phyloP scores from a whole-genome alignment of 495 filamentous ascomycete genomes.

The Usnea hakonensis region DNA sequence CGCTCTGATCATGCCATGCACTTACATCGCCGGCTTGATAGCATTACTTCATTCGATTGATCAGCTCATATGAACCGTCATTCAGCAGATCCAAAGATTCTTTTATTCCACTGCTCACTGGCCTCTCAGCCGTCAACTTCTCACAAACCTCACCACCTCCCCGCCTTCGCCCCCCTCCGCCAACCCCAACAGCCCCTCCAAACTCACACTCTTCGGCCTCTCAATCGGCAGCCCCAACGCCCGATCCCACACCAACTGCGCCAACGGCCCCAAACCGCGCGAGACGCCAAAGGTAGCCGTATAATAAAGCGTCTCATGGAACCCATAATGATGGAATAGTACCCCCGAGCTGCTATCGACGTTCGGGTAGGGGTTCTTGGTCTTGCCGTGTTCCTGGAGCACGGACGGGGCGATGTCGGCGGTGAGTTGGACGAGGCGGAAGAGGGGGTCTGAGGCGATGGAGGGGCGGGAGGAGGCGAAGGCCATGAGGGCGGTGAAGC shows the following conservation, averaged over 20 bases:
- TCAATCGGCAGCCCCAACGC: constrained; percentile 95
- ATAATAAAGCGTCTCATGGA: constrained; percentile 95
- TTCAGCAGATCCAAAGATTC: too few species aligned
- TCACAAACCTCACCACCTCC: neutral
- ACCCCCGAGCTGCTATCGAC: constrained; percentile 89
- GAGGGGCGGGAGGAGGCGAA: constrained; percentile 79
- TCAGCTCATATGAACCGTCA: too few species aligned
- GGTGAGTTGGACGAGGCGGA: constrained; percentile 87
- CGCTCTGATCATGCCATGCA: too few species aligned
- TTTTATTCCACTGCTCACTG: too few species aligned
- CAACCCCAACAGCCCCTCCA: constrained; percentile 65
- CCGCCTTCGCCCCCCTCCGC: constrained; percentile 22
- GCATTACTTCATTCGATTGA: too few species aligned
- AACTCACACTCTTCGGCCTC: constrained; percentile 92
- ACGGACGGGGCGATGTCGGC: constrained; percentile 74
- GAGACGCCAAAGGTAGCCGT: constrained; percentile 95
- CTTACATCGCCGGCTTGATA: too few species aligned
- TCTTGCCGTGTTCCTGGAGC: constrained; percentile 91
- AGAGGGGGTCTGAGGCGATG: constrained; percentile 80
- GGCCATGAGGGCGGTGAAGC: constrained; percentile 93
- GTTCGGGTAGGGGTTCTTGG: constrained; percentile 97
- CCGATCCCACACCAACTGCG: constrained; percentile 93
- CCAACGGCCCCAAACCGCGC: constrained; percentile 81
- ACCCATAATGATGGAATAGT: constrained; percentile 93
- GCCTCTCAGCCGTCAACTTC: neutral